Conservation (phyloP, 2,329 filamentous ascomycete species). For the Coniochaeta ligniaria region DNA sequence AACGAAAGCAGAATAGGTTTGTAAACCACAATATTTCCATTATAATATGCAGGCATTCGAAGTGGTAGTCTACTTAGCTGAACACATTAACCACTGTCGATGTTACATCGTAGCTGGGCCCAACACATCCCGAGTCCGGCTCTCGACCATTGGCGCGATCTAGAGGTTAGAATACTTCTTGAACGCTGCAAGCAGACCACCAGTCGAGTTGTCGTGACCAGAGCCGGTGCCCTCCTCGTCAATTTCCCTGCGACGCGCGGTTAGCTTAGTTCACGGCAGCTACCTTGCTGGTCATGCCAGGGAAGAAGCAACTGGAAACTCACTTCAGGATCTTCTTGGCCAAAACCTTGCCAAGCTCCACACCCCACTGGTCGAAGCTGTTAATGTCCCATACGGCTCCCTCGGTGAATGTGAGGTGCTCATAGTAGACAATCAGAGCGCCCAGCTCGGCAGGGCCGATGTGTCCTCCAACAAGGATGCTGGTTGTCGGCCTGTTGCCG, state of each 20-base stretch:
- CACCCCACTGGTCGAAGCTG: constrained; percentile 99
- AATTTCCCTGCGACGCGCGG: constrained; percentile 51
- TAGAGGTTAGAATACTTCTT: constrained; percentile 62
- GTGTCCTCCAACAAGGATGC: constrained; percentile 80
- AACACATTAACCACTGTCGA: neutral
- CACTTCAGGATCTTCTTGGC: constrained; percentile 77
- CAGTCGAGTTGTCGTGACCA: constrained; percentile 81
- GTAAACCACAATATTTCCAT: neutral
- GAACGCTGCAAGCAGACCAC: constrained; percentile 83
- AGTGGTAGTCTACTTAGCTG: neutral
- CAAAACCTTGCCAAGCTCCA: constrained; percentile 92
- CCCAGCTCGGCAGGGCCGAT: constrained; percentile 93
- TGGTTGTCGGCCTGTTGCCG: constrained; percentile 94
- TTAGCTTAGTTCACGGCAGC: neutral
- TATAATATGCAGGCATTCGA: neutral
- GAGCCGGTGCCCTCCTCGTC: constrained; percentile 65
- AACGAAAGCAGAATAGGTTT: neutral
- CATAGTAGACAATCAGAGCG: constrained; percentile 96
- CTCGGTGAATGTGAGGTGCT: constrained; percentile 97
- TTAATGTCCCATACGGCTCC: constrained; percentile 99
- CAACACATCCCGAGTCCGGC: neutral
- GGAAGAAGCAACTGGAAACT: neutral
- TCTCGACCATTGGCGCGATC: neutral
- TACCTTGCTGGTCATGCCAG: constrained; percentile 17
- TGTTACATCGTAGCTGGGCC: neutral